Evolutionary conservation across 306 rosid species (phyloP).

Genomic region (Pyrus pyrifolia): DNA sequence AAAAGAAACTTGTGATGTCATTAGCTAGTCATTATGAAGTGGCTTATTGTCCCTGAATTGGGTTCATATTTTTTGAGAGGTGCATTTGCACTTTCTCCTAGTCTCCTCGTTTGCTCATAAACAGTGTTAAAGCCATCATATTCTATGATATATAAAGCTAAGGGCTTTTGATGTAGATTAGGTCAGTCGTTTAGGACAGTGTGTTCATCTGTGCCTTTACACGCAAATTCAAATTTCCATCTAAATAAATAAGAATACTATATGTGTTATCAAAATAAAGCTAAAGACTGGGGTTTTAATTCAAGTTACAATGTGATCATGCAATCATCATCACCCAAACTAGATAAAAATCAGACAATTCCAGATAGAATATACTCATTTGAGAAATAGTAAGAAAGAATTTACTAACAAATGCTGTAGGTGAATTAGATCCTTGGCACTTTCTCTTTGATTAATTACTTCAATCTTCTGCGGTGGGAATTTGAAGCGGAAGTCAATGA

Average conservation of each 20-base stretch:
- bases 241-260: no score
- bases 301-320: no score
- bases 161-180: no score
- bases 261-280: no score
- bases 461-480: background rate
- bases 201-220: no score
- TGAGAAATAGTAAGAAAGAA: background rate
- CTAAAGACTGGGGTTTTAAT: background rate
- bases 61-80: background rate
- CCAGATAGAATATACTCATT: background rate
- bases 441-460: background rate
- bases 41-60: background rate
- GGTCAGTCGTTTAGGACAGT: background rate
- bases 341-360: background rate
- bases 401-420: background rate
- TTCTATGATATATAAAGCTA: background rate
- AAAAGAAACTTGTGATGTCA: constrained; percentile 3
- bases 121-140: background rate
- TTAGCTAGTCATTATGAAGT: constrained; percentile 10
- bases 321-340: background rate
- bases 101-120: background rate
- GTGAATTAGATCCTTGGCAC: background rate
- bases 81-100: background rate
- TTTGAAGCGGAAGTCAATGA: background rate
- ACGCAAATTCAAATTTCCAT: background rate